A percentile compares a stretch with the other conserved stretches of the same genome.
Evolutionary conservation across 495 filamentous ascomycete genomes (phyloP).

Genomic region (Darksidea phi): DNA sequence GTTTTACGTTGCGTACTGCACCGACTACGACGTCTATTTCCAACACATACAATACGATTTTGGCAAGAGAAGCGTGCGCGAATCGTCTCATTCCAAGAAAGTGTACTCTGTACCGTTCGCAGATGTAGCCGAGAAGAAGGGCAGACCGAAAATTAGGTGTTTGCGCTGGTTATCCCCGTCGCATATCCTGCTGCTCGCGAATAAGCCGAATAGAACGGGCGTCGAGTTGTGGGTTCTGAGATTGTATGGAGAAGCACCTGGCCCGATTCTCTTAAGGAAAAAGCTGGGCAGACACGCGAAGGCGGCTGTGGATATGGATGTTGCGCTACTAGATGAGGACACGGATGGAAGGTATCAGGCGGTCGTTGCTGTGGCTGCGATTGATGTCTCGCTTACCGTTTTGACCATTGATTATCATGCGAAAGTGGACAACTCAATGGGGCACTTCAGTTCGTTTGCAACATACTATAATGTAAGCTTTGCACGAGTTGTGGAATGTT

Average conservation of each 20-base stretch:
- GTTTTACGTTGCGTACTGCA: conserved; percentile 77
- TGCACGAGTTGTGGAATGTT: conserved; percentile 64
- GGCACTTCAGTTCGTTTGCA: conserved; percentile 59
- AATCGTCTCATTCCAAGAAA: conserved; percentile 54
- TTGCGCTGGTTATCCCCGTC: conserved; percentile 67
- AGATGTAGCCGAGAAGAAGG: conserved; percentile 40
- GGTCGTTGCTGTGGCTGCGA: conserved; percentile 76
- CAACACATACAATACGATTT: conserved; percentile 52
- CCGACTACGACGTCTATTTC: conserved; percentile 68
- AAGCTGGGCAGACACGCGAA: conserved; percentile 58
- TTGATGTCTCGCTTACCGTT: conserved; percentile 72
- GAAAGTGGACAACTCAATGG: conserved; percentile 51
- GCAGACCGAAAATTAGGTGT: conserved; percentile 40
- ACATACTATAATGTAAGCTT: conserved; percentile 60
- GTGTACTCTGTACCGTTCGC: conserved; percentile 63
- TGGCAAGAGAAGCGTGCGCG: conserved; percentile 48
- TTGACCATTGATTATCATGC: conserved; percentile 65
- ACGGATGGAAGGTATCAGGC: conserved; percentile 62
- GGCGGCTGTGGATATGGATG: conserved; percentile 71
- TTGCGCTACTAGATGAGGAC: conserved; percentile 59
- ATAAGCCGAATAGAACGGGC: conserved; percentile 55
- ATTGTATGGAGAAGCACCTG: conserved; percentile 43
- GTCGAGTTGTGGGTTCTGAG: conserved; percentile 70
- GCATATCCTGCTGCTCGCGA: conserved; percentile 43
- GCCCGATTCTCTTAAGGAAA: conserved; percentile 50